phyloP scores from a whole-genome alignment of 202 grass and related monocot species.

The Panicum virgatum region DNA sequence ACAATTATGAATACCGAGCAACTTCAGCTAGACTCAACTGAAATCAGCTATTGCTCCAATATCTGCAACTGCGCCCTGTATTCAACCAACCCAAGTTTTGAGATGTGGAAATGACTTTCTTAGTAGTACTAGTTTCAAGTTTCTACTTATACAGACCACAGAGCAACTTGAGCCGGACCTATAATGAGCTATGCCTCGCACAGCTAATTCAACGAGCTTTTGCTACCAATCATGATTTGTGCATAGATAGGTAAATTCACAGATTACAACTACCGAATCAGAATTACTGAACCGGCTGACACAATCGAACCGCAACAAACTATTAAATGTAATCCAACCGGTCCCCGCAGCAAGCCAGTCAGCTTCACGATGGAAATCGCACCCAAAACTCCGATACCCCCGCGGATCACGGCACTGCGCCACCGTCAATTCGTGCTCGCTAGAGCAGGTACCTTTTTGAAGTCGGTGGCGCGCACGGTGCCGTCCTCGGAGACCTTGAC shows the following conservation, averaged over 20 bases:
- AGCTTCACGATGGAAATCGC: too few species aligned
- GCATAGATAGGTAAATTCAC: background rate
- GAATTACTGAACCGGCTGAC: background rate
- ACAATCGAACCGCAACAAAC: background rate
- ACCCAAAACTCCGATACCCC: background rate
- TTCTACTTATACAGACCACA: background rate
- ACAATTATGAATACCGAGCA: background rate
- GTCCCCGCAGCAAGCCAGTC: background rate
- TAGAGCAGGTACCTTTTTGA: constrained; percentile 65
- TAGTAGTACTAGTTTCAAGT: background rate
- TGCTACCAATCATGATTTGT: background rate
- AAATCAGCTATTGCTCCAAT: background rate
- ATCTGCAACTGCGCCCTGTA: background rate
- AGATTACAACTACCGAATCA: background rate
- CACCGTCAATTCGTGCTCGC: background rate
- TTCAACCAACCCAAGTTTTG: background rate
- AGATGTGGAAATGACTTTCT: background rate
- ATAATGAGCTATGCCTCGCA: background rate
- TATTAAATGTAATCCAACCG: background rate
- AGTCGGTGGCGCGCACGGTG: constrained; percentile 73
- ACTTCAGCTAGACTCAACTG: background rate
- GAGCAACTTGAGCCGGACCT: background rate
- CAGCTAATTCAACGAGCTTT: background rate
- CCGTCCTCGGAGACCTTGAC: constrained; percentile 78
- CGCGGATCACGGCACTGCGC: constrained; percentile 12